phyloP scores from a whole-genome alignment of 2,329 filamentous ascomycete species.

The Pseudophaeomoniella oleicola region DNA sequence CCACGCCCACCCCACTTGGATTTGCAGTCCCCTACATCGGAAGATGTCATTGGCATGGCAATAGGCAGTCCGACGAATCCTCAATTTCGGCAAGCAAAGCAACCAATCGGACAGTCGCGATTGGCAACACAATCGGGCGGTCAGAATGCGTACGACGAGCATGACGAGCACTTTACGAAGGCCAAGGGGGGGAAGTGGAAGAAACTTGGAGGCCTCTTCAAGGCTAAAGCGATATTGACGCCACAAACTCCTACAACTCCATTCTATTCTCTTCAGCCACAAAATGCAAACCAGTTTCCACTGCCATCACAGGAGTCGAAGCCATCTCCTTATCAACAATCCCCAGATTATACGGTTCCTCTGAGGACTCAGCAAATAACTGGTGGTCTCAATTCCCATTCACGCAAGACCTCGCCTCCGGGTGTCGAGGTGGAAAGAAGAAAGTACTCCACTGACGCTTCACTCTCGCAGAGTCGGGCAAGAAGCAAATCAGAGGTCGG shows the following conservation, averaged over 20 bases:
- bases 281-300: neutral
- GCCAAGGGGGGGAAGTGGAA: conserved; percentile 25
- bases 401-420: no score
- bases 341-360: neutral
- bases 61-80: conserved; percentile 47
- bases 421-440: neutral
- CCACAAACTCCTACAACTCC: conserved; percentile 10
- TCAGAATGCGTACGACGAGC: neutral
- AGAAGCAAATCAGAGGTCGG: neutral
- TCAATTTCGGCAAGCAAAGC: neutral
- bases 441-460: neutral
- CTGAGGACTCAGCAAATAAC: neutral
- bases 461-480: neutral
- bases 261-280: conserved; percentile 15
- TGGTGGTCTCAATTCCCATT: neutral
- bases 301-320: conserved; percentile 1
- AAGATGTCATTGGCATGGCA: conserved; percentile 53
- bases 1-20: neutral
- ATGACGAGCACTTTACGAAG: neutral
- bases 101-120: neutral
- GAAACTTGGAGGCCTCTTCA: conserved; percentile 28
- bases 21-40: conserved; percentile 9
- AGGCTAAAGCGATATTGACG: conserved; percentile 17
- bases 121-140: neutral
- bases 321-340: neutral